Conservation (phyloP, 192 early-diverging fungal genomes). For the Backusella liffmaniae region DNA sequence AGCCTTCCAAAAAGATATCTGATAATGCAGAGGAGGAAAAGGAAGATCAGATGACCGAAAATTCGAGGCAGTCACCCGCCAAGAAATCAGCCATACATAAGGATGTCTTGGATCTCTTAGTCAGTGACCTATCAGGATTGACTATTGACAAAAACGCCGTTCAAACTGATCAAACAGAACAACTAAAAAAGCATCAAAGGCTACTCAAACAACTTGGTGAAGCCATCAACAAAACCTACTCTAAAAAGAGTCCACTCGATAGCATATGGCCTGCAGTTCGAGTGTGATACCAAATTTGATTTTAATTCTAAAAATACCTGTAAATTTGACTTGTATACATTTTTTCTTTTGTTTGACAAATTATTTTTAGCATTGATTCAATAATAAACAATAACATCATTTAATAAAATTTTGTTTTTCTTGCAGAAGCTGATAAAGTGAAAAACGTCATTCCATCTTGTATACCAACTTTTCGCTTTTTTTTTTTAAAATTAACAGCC, state of each 20-base stretch:
- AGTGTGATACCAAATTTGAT: background rate
- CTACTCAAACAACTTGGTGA: background rate
- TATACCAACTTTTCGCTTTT: too few relatives aligned
- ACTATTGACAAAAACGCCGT: background rate
- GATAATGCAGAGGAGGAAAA: background rate
- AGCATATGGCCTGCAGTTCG: background rate
- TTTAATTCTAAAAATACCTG: background rate
- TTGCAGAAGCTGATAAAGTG: too few relatives aligned
- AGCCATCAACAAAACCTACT: background rate
- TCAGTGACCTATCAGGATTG: background rate
- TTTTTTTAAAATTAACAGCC: too few relatives aligned
- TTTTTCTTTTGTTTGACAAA: background rate
- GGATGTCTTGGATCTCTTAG: constrained; percentile 15
- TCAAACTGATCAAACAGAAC: background rate
- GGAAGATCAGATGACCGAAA: background rate
- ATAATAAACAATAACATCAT: background rate
- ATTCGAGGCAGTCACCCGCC: background rate
- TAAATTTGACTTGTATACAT: background rate
- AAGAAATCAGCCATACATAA: constrained; percentile 6
- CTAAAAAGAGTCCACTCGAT: background rate
- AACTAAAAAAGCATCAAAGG: constrained; percentile 5
- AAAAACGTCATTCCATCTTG: too few relatives aligned
- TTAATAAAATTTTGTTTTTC: background rate
- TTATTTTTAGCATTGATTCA: background rate
- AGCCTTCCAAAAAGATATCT: background rate